Base-by-base conservation (phyloP, 192 early-diverging fungal genomes). In the Bifiguratus adelaidae region DNA sequence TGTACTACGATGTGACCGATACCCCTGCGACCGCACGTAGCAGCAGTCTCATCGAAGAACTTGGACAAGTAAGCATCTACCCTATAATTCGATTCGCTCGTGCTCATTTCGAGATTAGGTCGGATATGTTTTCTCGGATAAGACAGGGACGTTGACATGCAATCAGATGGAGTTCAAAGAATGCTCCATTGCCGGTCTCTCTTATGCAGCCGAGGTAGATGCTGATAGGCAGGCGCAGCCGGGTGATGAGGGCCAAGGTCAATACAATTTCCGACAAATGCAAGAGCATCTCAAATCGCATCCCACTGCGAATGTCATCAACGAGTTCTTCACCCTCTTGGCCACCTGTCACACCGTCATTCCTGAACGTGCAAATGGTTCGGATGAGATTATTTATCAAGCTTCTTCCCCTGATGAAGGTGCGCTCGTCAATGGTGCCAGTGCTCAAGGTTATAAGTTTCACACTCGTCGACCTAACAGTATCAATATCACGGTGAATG, bases 341-440 rank as follows among this genome's bases (percentile, higher is more conserved):
- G 81, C 90, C 15, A 86, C 89, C 5, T 99, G 95, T 62, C 96
- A 99, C 56, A 99, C 96, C 3, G 96, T 99, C 15, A 99, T 99
- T 58, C 94, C 96, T 7, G 93, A 97, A 62, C 48, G 60, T 32
- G 56, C 67, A 13, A 74, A 75, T 22, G 73, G 67, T 26, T 62
- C 60, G n/a, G 70, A 67, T 36, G 78, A 79, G 33, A 83, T 96
- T 34, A 56, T 80, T 7, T 99, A 93, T 73, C 92, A 99, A 65
- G 92, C 95, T 3, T 86, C 88, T 1, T 97, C 93, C 3, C 95
- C 95, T 0, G 95, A 99, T 60, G 96, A 99, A 64, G 91, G 83
- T 26, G 96, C 96, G 2, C 67, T 99, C 34, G 91, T 90, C 21
- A 79, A 83, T 55, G 87, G 87, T 9, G 87, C 87, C 3, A 53